Base-by-base conservation (phyloP, 2,329 filamentous ascomycete genomes). In the Ampelomyces quisqualis region DNA sequence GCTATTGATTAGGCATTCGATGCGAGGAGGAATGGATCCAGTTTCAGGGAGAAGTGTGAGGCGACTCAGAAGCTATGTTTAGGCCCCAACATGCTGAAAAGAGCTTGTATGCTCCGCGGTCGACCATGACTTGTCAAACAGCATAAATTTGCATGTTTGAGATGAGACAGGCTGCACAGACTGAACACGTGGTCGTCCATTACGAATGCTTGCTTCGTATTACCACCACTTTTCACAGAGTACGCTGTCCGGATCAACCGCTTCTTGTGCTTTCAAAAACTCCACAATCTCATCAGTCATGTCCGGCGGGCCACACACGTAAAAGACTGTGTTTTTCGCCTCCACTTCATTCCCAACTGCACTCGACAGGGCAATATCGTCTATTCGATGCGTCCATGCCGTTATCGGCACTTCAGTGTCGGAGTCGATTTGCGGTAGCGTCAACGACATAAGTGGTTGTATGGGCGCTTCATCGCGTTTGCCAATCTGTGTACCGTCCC, bases 141-240 rank as follows among this genome's bases (percentile, higher is more conserved):
- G n/a, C n/a, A n/a, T n/a, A n/a, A n/a, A n/a, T n/a, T n/a, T n/a
- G n/a, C n/a, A n/a, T n/a, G n/a, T n/a, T n/a, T n/a, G n/a, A n/a
- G n/a, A n/a, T n/a, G n/a, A n/a, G n/a, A n/a, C n/a, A n/a, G n/a
- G n/a, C n/a, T n/a, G n/a, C n/a, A n/a, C n/a, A n/a, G n/a, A n/a
- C n/a, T n/a, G n/a, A n/a, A n/a, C n/a, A n/a, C n/a, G n/a, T n/a
- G n/a, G n/a, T n/a, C n/a, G n/a, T n/a, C n/a, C n/a, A n/a, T n/a
- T 26, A 26, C 5, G 9, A 5, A 26, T 11, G 4, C 4, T 11
- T 26, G 23, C 15, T 4, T 11, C n/a, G 27, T 13, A 26, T 34
- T 57, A 77, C 74, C 74, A 77, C 74, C 74, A 77, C 55, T 76
- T 76, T 58, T 77, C 74, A 49, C 72, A 76, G 5, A 75, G 47